Base-by-base conservation (phyloP, 1,139 yeast species). In the Geotrichum restrictum region DNA sequence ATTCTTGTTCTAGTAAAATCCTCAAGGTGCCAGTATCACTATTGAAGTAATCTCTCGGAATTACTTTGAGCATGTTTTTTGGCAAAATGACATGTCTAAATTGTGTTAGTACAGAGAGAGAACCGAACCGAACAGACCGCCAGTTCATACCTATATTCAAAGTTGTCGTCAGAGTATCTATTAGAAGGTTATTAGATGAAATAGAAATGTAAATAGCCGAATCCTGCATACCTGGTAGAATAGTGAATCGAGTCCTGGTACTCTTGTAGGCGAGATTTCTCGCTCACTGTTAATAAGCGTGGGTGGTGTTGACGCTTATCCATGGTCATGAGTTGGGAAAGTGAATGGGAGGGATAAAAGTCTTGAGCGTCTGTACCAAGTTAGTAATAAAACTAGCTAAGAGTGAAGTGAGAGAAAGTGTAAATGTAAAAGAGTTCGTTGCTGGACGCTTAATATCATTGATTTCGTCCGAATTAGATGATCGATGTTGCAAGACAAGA, bases 31-130 rank as follows among this genome's bases (percentile, higher is more conserved):
- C 98, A 2, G 96, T 88, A 57, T 91, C 96, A 11, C 93, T 87
- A 67, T 91, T 87, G 74, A 94, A 94, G 67, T 89, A 94, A 68
- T 94, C 98, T 54, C 85, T 83, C n/a, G 98, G 98, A 56, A 94
- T 88, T 48, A 83, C 91, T 69, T 91, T 91, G 56, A 94, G 79
- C 96, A 94, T 88, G 59, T 87, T 88, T 66, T 94, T 89, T 58
- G 99, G 99, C 56, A 94, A 79, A 81, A 93, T 93, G 49, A 94
- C 99, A 68, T 94, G 99, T 67, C 98, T 79, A 36, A 7, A n/a
- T 18, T 8, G 29, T 13, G 6, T 32, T 33, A 32, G 46, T 43
- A 18, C 14, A 29, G 10, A 19, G 6, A 13, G 14, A 5, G 19
- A 36, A 31, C 21, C 16, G 24, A 14, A 18, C 10, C 13, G 43